Evolutionary conservation across 495 filamentous ascomycete genomes (phyloP), one percentile per base, ranked within the genome.

Genomic region (Lasiosphaeria ovina): DNA sequence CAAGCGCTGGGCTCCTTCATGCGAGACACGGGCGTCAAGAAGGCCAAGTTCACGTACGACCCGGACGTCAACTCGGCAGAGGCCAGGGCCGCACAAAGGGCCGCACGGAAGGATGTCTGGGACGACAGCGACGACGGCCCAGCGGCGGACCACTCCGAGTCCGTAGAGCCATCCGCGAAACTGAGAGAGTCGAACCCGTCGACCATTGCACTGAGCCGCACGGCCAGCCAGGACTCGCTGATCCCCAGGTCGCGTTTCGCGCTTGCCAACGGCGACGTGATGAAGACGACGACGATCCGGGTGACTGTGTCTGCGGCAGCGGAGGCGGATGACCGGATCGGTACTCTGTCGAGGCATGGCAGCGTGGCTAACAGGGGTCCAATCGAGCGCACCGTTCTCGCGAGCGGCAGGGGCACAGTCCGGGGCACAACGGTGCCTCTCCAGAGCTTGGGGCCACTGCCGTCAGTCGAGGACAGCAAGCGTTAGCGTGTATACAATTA

Each of bases 1-100:
- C 76, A 93, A 31, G 87, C 90, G 0, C 83, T 95, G 16, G 90
- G 90, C 36, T 89, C 89, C 0, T 94, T 93, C 65, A 83, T 93
- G 24, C 79, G 90, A 4, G 91, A 92, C 62, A 81, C 83, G 38
- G 91, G 91, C 4, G 76, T 83, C 51, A 93, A 93, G 76, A 92
- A 90, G 70, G 72, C 77, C 11, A 87, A 85, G 70, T 92, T 85
- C 67, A 84, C 83, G 61, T 75, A 80, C 31, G 83, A 79, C 69
- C 33, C 59, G 62, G 36, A 57, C 64, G 32, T 70, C 14, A 58
- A 56, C 14, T 63, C 72, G 24, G 24, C 24, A 4, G 10, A 16
- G 14, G 9, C 50, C 8, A 36, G 40, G 7, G 53, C 40, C n/a
- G 54, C 11, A 11, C 60, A 63, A 31, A 61, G 63, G 36, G 68